These are phyloP conservation scores for Colletotrichum sp. DNA, from an alignment of 2,329 filamentous ascomycete species.

Conservation along the genomic window DNA sequence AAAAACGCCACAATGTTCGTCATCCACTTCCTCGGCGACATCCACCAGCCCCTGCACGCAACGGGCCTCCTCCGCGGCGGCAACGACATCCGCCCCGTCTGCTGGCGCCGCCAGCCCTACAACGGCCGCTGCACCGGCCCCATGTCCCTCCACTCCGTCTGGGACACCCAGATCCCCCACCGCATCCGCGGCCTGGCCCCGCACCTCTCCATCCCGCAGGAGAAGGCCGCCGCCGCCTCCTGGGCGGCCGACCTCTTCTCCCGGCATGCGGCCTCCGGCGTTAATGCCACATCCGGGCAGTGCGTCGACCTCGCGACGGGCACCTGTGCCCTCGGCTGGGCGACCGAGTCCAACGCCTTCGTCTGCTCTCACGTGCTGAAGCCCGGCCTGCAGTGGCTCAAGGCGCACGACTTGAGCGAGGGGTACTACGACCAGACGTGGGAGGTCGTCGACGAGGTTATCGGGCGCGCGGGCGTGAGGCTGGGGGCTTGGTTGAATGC, in stretches of 20 bases:
- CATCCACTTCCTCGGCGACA: slow-evolving; percentile 23
- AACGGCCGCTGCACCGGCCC: slow-evolving; percentile 12
- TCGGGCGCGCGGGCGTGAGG: slow-evolving; percentile 14
- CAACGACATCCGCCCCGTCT: slow-evolving; percentile 22
- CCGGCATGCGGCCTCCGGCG: not conserved
- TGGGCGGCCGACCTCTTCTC: slow-evolving; percentile 11
- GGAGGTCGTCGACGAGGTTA: slow-evolving; percentile 18
- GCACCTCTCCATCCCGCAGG: slow-evolving; percentile 1
- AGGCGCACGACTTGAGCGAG: slow-evolving; percentile 12
- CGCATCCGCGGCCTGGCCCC: slow-evolving; percentile 14
- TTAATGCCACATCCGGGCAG: not conserved
- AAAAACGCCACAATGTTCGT: slow-evolving; percentile 23
- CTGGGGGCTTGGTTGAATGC: slow-evolving; percentile 19
- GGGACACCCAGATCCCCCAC: slow-evolving; percentile 21
- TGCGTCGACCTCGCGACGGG: slow-evolving; percentile 10
- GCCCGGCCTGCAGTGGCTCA: not conserved
- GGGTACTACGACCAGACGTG: slow-evolving; percentile 16
- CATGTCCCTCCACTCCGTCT: slow-evolving; percentile 20
- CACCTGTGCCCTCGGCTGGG: slow-evolving; percentile 1
- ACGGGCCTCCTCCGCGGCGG: slow-evolving; percentile 21
- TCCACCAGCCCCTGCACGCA: slow-evolving; percentile 22
- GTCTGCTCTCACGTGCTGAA: slow-evolving; percentile 18
- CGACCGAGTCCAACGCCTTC: slow-evolving; percentile 9
- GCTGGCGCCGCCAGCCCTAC: slow-evolving; percentile 14
- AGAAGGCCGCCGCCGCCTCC: slow-evolving; percentile 10